phyloP scores from a whole-genome alignment of 352 stramenopile species.

The Phytopythium mirpurense region DNA sequence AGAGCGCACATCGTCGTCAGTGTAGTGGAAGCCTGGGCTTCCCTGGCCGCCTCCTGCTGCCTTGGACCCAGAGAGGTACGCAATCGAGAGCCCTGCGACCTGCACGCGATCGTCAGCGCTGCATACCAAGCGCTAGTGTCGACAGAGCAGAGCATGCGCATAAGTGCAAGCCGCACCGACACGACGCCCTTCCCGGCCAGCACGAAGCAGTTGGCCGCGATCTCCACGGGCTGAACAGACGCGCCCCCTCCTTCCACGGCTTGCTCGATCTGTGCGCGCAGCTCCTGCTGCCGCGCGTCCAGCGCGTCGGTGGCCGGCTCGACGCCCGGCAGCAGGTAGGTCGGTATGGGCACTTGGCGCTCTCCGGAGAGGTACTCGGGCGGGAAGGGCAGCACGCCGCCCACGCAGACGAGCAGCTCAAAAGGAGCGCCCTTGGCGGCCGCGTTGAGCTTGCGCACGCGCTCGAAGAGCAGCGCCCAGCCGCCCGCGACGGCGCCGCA shows the following conservation, averaged over 20 bases:
- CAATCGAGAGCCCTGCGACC: conserved; percentile 42
- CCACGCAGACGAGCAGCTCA: conserved; percentile 56
- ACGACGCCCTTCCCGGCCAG: conserved; percentile 38
- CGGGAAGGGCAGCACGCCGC: conserved; percentile 50
- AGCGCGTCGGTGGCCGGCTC: conserved; percentile 20
- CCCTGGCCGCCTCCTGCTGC: neutral
- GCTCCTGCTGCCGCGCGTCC: conserved; percentile 21
- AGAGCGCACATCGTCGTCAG: conserved; percentile 6
- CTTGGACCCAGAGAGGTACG: conserved; percentile 26
- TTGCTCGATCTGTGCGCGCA: conserved; percentile 37
- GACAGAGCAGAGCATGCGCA: no score
- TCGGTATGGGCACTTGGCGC: conserved; percentile 41
- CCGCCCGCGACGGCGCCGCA: conserved; percentile 55
- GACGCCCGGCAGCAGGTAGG: conserved; percentile 46
- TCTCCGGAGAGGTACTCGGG: conserved; percentile 31
- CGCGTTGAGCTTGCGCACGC: conserved; percentile 64
- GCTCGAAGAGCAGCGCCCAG: conserved; percentile 65
- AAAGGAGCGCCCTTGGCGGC: conserved; percentile 47
- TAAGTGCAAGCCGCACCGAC: conserved; percentile 27
- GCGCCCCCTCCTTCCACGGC: conserved; percentile 2
- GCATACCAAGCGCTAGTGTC: no score
- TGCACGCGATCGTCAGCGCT: neutral
- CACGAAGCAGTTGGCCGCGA: conserved; percentile 45
- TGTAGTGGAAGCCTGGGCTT: neutral
- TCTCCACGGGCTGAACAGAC: conserved; percentile 22